phyloP scores from a whole-genome alignment of 129 eudicot genomes.

The Flaveria bidentis region DNA sequence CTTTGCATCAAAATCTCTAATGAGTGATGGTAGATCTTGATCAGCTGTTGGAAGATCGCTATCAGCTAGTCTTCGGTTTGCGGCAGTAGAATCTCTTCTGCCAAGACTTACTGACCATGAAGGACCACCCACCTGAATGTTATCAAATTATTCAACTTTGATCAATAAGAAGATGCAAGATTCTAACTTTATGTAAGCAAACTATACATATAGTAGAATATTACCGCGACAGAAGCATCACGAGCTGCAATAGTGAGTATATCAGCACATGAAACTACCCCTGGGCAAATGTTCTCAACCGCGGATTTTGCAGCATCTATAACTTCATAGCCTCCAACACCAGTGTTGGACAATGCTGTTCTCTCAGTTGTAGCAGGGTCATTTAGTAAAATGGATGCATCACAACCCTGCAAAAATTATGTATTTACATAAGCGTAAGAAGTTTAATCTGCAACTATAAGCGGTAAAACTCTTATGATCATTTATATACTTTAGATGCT shows the following conservation, averaged over 20 bases:
- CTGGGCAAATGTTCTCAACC: conserved; percentile 53
- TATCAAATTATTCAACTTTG: background rate
- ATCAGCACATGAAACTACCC: conserved; percentile 67
- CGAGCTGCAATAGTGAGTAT: conserved; percentile 50
- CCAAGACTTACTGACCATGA: conserved; percentile 66
- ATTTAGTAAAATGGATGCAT: conserved; percentile 53
- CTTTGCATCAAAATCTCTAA: conserved; percentile 46
- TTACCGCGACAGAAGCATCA: conserved; percentile 44
- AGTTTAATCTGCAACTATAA: background rate
- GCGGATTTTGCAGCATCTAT: conserved; percentile 47
- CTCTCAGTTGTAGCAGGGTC: conserved; percentile 36
- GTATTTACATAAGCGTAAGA: background rate
- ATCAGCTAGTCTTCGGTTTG: conserved; percentile 54
- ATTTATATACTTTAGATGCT: background rate
- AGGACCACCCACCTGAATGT: conserved; percentile 59
- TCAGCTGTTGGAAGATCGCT: conserved; percentile 50
- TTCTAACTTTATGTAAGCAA: background rate
- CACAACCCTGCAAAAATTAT: conserved; percentile 30
- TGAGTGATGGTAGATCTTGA: conserved; percentile 46
- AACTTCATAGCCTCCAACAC: conserved; percentile 44
- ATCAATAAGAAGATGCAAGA: conserved; percentile 4
- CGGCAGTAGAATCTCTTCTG: conserved; percentile 60
- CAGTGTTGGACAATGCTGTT: conserved; percentile 35
- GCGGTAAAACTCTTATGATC: no score
- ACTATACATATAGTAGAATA: background rate